Evolutionary conservation across 2,329 filamentous ascomycete genomes (phyloP), one percentile per base, ranked within the genome.

Genomic region (Ceratocystis lukuohia): DNA sequence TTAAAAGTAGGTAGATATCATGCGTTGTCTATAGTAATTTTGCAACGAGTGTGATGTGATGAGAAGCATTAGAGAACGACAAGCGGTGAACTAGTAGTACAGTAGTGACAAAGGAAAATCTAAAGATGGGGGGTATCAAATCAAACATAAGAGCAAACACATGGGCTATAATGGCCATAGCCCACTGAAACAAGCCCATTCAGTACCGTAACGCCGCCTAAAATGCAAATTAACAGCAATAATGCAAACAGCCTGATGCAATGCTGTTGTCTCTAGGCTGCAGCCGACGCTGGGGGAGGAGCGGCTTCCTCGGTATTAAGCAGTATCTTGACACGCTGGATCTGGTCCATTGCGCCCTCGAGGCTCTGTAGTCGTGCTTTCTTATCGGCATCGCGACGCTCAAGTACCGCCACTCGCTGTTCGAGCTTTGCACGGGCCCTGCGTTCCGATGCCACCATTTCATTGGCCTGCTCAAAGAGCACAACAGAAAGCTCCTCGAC

Each of bases 371-470:
- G 73, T 63, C 89, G 77, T 67, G 79, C 80, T 71, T 81, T 79
- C 79, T 91, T 90, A 70, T 91, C 88, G 61, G 74, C 75, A 68
- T 93, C 89, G 68, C 88, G 78, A 71, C 80, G 77, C 76, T 92
- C 88, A 25, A 94, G 76, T 71, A 85, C 79, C 67, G 79, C 81
- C 6, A 94, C 81, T 48, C 88, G 78, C 73, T 88, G 84, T 76
- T 91, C 88, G 28, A 94, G 79, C 72, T 81, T 83, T 5, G 87
- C 88, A 67, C 88, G 78, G 44, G 87, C 87, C 66, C 84, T 81
- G 56, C 89, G 79, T 78, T 94, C 89, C 20, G 82, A 79, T 1
- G 89, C 88, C 22, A 94, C 89, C 89, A 94, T 94, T 76, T 91
- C 85, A 74, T 94, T 94, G 64, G 89, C 89, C 77, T 92, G 86